Conservation (phyloP, 345 rosid species). For the Eucalyptus urophylla region DNA sequence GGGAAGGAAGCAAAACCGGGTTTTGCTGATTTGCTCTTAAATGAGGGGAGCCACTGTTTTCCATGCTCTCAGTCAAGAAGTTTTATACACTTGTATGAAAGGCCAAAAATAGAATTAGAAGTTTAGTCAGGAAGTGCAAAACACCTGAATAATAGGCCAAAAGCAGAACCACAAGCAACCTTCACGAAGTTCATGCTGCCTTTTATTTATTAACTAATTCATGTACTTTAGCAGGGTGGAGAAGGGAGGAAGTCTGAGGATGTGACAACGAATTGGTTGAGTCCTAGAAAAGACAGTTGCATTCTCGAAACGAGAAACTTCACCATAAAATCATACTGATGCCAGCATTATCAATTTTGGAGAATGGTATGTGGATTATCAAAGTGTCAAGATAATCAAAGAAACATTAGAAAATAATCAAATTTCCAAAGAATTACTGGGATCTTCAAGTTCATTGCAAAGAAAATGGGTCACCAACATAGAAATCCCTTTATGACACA, state of each 20-base stretch:
- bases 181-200: neutral
- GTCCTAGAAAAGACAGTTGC: neutral
- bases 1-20: slow-evolving; percentile 58
- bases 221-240: neutral
- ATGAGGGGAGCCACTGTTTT: slow-evolving; percentile 31
- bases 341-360: neutral
- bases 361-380: neutral
- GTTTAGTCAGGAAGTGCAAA: neutral
- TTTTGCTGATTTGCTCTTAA: slow-evolving; percentile 35
- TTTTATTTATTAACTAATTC: neutral
- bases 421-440: neutral
- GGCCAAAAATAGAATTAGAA: neutral
- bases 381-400: neutral
- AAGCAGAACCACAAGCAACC: neutral
- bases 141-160: neutral
- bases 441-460: neutral
- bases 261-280: neutral
- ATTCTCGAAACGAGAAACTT: neutral
- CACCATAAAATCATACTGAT: neutral
- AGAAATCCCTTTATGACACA: neutral
- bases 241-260: neutral
- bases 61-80: slow-evolving; percentile 23
- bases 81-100: neutral
- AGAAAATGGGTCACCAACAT: neutral
- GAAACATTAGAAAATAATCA: neutral